Base-by-base conservation (phyloP, 2,329 filamentous ascomycete species). In the Hypoxylon sp. region DNA sequence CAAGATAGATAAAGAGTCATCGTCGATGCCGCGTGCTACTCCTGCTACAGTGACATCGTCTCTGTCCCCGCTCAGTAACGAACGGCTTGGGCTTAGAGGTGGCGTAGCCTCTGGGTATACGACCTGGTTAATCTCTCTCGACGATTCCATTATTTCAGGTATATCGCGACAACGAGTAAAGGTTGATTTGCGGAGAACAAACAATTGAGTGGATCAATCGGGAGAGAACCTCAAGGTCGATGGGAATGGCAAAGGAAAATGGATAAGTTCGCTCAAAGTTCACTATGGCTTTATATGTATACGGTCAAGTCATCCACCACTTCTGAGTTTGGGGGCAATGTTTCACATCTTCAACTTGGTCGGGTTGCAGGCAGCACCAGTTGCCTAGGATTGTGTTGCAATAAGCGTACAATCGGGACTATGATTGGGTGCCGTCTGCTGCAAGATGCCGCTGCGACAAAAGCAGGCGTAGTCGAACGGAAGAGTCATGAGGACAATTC, bases 391-490 rank as follows among this genome's bases (percentile, higher is more conserved):
- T 32, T 51, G 42, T 51, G 61, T 62, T 19, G 42, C 60, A 61
- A 62, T 29, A 19, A 47, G 24, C 47, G 13, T 58, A 66, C 19
- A 53, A n/a, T 42, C 19, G 29, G n/a, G 31, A 13, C n/a, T 11
- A 24, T 58, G 64, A 70, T 70, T 70, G 64, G 67, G 39, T 11
- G 37, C 48, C 50, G 32, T 47, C 39, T 62, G 15, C 57, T 67
- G 60, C 61, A 59, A 32, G 46, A 19, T 62, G 42, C 62, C 58
- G 35, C 51, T 37, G 35, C 47, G 51, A 21, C 21, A 48, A 35
- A 39, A 21, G 2, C 42, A 37, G 39, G 31, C 24, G 27, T 1
- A 21, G 10, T 32, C 44, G 42, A 32, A n/a, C 19, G 15, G 44
- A 24, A 56, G n/a, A 24, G 57, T 35, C 42, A 67, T 39, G 10